Evolutionary conservation across 2,329 filamentous ascomycete genomes (phyloP).

Genomic region (Ceratocystis colombiana): DNA sequence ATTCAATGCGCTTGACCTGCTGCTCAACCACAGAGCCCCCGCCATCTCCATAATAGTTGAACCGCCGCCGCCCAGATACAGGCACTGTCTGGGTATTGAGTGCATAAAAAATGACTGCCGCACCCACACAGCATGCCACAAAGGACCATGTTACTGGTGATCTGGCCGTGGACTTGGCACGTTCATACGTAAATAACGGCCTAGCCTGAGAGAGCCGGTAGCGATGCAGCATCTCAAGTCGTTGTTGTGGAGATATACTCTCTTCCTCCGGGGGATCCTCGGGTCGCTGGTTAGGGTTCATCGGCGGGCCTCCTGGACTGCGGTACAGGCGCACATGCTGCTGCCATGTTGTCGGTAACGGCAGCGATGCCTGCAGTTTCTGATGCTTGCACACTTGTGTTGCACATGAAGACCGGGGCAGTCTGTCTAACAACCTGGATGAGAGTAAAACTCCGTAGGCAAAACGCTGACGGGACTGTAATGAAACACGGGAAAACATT

Average conservation of each 20-base stretch:
- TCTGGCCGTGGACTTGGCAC: conserved; percentile 31
- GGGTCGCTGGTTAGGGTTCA: conserved; percentile 23
- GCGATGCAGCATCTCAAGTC: conserved; percentile 17
- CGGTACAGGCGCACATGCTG: conserved; percentile 16
- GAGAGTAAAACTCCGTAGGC: neutral
- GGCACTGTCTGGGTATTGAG: conserved; percentile 63
- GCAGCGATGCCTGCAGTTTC: no score
- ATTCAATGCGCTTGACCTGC: conserved; percentile 48
- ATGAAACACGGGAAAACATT: neutral
- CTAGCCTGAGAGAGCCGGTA: conserved; percentile 30
- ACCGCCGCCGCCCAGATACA: conserved; percentile 58
- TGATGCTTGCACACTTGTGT: neutral
- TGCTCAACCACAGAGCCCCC: conserved; percentile 41
- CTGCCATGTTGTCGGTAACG: neutral
- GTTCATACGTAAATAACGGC: conserved; percentile 33
- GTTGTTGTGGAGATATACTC: conserved; percentile 14
- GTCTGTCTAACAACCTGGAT: neutral
- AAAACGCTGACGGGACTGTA: neutral
- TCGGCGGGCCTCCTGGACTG: conserved; percentile 16
- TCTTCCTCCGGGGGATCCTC: conserved; percentile 20
- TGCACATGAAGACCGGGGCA: neutral
- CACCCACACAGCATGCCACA: conserved; percentile 35
- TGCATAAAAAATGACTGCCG: conserved; percentile 51
- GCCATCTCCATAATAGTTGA: conserved; percentile 54
- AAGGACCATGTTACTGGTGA: conserved; percentile 36